phyloP scores from a whole-genome alignment of 2,329 filamentous ascomycete genomes.

The Pyricularia grisea region DNA sequence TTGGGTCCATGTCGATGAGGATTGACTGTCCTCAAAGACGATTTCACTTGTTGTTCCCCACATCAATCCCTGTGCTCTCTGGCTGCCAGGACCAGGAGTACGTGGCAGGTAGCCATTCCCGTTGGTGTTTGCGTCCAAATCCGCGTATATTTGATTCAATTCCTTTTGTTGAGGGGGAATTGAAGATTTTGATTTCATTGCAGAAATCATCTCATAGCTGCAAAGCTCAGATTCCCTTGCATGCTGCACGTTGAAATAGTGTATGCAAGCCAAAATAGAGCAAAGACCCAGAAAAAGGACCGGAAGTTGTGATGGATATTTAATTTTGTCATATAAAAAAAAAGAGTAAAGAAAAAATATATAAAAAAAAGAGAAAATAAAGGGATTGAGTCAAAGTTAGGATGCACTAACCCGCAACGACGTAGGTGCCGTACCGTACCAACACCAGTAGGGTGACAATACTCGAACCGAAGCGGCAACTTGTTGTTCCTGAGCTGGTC shows the following conservation, averaged over 20 bases:
- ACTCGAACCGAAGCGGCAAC: background rate
- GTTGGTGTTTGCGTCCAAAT: background rate
- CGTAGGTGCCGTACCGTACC: background rate
- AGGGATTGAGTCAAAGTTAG: background rate
- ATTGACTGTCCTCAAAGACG: background rate
- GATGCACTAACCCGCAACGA: constrained; percentile 1
- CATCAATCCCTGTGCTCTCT: background rate
- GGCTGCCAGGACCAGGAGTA: background rate
- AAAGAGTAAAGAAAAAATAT: too few relatives aligned
- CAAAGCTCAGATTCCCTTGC: background rate
- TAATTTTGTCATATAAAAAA: background rate
- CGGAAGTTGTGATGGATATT: background rate
- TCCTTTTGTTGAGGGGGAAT: background rate
- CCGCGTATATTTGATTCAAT: background rate
- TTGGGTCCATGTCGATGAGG: background rate
- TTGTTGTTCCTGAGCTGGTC: background rate
- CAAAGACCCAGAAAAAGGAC: background rate
- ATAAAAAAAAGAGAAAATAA: background rate
- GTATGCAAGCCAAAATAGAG: background rate
- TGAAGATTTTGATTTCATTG: background rate
- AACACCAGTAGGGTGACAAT: background rate
- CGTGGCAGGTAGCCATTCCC: background rate
- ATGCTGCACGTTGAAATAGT: background rate
- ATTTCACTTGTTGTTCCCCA: background rate
- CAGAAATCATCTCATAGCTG: background rate